Evolutionary conservation across 495 filamentous ascomycete species (phyloP), one percentile per base, ranked within the genome.

Genomic region (Venustampulla echinocandica): DNA sequence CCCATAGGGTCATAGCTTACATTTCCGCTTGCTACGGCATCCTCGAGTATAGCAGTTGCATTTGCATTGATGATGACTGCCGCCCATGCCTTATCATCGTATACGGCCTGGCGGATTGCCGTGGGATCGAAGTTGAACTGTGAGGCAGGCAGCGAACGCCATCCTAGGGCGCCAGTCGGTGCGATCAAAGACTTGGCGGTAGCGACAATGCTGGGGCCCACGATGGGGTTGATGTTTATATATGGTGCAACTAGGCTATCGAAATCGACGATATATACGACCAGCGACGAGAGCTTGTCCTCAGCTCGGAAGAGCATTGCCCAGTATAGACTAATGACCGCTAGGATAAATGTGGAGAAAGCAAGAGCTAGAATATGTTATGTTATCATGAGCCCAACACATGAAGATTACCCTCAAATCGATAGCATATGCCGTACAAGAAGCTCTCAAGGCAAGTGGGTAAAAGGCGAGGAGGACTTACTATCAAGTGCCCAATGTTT

Each of bases 61-160:
- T 85, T 84, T 9, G 78, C 45, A 50, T 82, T 79, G 52, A 85
- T 64, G 43, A 84, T 69, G 21, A 87, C 66, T 3, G 81, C 81
- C 0, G 75, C 79, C 65, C 74, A 84, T 14, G 73, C 71, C 15
- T 82, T 59, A 44, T 76, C 73, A 41, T 85, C 70, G 57, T 75
- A 85, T 19, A 85, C 64, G 10, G 63, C 71, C 50, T 78, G 70
- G 3, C 79, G 73, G 10, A 85, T 80, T 6, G 64, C 64, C 46
- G 74, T 68, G 0, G 75, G 75, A 53, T 82, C 74, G 48, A 76
- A 65, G 57, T 70, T 53, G 59, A 82, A 86, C 19, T 70, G 62
- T 7, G 69, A 61, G 0, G 79, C 69, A 2, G 66, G 54, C 42
- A 66, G 66, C 45, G 73, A 66, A 1, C 54, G 61, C 52, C 69